phyloP scores from a whole-genome alignment of 2,329 filamentous ascomycete genomes.

The Stagonosporopsis tanaceti region DNA sequence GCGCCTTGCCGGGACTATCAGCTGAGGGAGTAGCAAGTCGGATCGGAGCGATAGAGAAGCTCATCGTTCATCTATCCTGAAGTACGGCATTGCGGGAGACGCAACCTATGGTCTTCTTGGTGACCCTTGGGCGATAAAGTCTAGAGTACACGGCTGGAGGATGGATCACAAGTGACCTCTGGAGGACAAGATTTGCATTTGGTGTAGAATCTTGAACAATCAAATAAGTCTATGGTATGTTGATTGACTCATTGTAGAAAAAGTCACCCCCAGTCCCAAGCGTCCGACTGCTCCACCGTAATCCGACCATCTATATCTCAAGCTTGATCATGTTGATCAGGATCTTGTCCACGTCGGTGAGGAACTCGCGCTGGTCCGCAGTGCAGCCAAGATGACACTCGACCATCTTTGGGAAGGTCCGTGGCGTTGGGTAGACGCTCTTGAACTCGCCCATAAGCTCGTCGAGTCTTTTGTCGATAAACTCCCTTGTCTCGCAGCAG shows the following conservation, averaged over 20 bases:
- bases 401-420: not conserved
- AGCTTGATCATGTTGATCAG: not conserved
- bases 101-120: no score
- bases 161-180: no score
- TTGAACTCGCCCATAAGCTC: not conserved
- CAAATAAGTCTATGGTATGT: no score
- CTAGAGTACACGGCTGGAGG: no score
- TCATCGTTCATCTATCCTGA: no score
- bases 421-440: not conserved
- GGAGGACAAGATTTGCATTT: no score
- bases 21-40: no score
- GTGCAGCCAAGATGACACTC: slow-evolving; percentile 2
- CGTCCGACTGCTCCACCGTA: not conserved
- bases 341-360: not conserved
- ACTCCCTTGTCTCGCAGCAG: slow-evolving; percentile 4
- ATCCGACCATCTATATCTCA: not conserved
- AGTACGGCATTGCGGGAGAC: no score
- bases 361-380: not conserved
- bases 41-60: no score
- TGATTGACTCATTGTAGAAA: not conserved
- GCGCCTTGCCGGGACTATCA: no score
- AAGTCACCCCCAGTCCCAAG: not conserved
- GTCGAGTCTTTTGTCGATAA: slow-evolving; percentile 3
- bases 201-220: no score
- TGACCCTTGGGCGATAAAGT: no score